phyloP scores from a whole-genome alignment of 1,284 basidiomycete genomes.

The Boletus mariae region DNA sequence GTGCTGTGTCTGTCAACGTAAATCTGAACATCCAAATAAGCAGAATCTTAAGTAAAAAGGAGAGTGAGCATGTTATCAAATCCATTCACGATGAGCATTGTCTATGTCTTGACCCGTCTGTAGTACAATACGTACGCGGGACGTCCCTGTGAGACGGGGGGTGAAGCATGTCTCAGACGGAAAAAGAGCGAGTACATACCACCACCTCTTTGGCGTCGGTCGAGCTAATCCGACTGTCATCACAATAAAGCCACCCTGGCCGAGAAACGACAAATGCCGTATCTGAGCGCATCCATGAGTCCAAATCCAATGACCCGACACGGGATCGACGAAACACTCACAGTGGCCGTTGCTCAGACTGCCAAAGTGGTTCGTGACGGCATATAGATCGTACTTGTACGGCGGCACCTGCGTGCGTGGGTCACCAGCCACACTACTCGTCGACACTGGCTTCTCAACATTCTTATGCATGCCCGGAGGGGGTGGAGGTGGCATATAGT shows the following conservation, averaged over 20 bases:
- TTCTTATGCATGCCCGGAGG: conserved; percentile 56
- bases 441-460: conserved; percentile 30
- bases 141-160: conserved; percentile 55
- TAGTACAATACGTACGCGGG: conserved; percentile 88
- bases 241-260: conserved; percentile 82
- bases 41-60: conserved; percentile 33
- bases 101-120: conserved; percentile 64
- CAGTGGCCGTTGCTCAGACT: conserved; percentile 90
- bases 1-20: conserved; percentile 3
- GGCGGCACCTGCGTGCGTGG: conserved; percentile 80
- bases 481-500: conserved; percentile 84
- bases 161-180: not conserved
- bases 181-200: conserved; percentile 47
- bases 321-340: conserved; percentile 43
- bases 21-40: conserved; percentile 33
- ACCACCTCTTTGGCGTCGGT: conserved; percentile 80
- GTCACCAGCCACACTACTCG: conserved; percentile 45
- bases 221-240: conserved; percentile 74
- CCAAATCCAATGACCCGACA: not conserved
- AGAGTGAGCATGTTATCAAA: not conserved
- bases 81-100: not conserved
- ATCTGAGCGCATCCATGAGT: conserved; percentile 44
- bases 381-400: conserved; percentile 86
- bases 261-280: conserved; percentile 81
- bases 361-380: conserved; percentile 89